Percentiles rank a stretch among this genome's conserved stretches.
phyloP scores from a whole-genome alignment of 192 early-diverging fungal species.

The Umbelopsis ramanniana region DNA sequence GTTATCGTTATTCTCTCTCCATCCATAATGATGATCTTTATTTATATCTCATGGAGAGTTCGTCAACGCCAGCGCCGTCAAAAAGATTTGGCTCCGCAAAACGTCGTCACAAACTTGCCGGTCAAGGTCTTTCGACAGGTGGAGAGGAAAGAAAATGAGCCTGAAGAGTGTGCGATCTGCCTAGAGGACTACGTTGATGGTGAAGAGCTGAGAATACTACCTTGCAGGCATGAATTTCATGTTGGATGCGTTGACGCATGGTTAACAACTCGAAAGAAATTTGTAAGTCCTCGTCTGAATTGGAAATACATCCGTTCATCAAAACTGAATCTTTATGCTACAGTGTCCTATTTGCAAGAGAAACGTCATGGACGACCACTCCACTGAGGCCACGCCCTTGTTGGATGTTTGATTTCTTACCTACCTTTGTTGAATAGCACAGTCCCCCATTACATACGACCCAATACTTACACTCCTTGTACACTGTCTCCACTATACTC shows the following conservation, averaged over 20 bases:
- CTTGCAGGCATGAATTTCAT: constrained; percentile 92
- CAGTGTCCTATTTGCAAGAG: constrained; percentile 43
- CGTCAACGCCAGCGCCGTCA: constrained; percentile 72
- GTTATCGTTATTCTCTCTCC: constrained; percentile 86
- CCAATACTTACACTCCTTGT: constrained; percentile 10
- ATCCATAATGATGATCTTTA: constrained; percentile 74
- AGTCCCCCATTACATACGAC: background rate
- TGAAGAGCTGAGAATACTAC: constrained; percentile 77
- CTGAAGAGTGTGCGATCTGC: constrained; percentile 88
- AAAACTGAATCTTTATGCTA: background rate
- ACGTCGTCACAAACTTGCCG: constrained; percentile 76
- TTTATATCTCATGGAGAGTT: constrained; percentile 74
- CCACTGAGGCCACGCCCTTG: constrained; percentile 31
- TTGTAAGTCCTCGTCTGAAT: constrained; percentile 63
- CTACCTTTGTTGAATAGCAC: background rate
- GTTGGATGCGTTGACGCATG: constrained; percentile 89
- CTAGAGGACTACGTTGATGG: constrained; percentile 88
- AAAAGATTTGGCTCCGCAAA: constrained; percentile 77
- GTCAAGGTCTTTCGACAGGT: constrained; percentile 65
- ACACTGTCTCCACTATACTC: constrained; percentile 12
- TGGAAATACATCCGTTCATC: background rate
- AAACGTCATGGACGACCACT: constrained; percentile 27
- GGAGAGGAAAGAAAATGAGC: constrained; percentile 75
- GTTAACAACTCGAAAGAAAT: constrained; percentile 86
- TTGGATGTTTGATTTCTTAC: constrained; percentile 5